Evolutionary conservation across 768 basidiomycete genomes (phyloP), one percentile per base, ranked within the genome.

Genomic region (Lyophyllum semitale): DNA sequence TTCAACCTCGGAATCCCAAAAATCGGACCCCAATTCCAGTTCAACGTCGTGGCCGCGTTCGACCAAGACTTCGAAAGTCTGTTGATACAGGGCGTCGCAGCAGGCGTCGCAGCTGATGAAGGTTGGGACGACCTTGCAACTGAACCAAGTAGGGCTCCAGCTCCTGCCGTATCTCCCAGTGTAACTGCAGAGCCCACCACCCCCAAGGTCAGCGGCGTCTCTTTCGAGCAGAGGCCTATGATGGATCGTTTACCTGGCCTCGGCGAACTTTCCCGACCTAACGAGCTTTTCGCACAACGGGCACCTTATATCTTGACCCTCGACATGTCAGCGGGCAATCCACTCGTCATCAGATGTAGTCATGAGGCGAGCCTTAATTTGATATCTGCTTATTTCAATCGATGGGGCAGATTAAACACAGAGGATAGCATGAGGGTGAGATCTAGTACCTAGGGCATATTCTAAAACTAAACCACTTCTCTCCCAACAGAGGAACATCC

Each of bases 321-420:
- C 18, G 70, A 74, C 30, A 59, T 66, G n/a, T n/a, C n/a, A n/a
- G n/a, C n/a, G 7, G 63, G 63, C 4, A 48, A 58, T 40, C 61
- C 64, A 1, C 61, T 76, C 25, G 44, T 66, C 26, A 58, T 77
- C 17, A 70, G 73, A 50, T 67, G 70, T 48, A 76, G 74, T 56
- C 75, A 76, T 49, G 72, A 75, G 45, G 61, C 66, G 2, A 75
- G 69, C 35, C 64, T 77, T 3, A 70, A 74, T 25, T 59, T 74
- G 3, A 52, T 76, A 18, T 66, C 63, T 12, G 48, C 62, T 9
- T 77, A 77, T 55, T 57, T 76, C 55, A 68, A 70, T 18, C 76
- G 71, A 51, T 76, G 73, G 72, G 70, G 64, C 0, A 72, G 64
- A 42, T 47, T 59, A 15, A 72, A 73, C 43, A 52, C 53, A 8